Evolutionary conservation across 2,329 filamentous ascomycete genomes (phyloP).

Genomic region (Penicillium sp.): DNA sequence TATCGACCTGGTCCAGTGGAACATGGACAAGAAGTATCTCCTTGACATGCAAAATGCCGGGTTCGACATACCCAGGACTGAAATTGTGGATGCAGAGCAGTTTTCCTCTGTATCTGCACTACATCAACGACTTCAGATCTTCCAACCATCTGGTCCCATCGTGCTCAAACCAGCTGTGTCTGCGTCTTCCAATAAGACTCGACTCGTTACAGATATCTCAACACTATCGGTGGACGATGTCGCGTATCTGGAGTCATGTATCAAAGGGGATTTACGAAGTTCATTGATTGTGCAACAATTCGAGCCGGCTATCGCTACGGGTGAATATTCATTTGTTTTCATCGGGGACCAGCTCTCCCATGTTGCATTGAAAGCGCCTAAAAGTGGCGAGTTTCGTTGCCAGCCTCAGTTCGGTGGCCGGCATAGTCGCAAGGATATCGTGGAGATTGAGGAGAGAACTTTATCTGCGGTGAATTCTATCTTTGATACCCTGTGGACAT

Average conservation of each 20-base stretch:
- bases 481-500: neutral
- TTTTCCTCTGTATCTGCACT: neutral
- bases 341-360: neutral
- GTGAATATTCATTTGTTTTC: neutral
- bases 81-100: neutral
- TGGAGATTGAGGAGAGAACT: neutral
- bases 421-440: neutral
- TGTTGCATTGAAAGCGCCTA: neutral
- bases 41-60: neutral
- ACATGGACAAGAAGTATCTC: neutral
- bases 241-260: neutral
- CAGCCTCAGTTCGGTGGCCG: neutral
- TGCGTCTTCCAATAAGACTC: neutral
- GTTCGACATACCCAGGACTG: neutral
- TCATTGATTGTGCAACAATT: neutral
- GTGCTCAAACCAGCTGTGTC: neutral
- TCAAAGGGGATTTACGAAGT: neutral
- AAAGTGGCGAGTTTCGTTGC: neutral
- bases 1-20: neutral
- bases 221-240: neutral
- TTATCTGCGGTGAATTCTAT: neutral
- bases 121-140: neutral
- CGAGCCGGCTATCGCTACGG: neutral
- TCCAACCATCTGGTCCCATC: neutral
- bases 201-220: neutral